Evolutionary conservation across 306 rosid genomes (phyloP), one percentile per base, ranked within the genome.

Genomic region (Albizia julibrissin): DNA sequence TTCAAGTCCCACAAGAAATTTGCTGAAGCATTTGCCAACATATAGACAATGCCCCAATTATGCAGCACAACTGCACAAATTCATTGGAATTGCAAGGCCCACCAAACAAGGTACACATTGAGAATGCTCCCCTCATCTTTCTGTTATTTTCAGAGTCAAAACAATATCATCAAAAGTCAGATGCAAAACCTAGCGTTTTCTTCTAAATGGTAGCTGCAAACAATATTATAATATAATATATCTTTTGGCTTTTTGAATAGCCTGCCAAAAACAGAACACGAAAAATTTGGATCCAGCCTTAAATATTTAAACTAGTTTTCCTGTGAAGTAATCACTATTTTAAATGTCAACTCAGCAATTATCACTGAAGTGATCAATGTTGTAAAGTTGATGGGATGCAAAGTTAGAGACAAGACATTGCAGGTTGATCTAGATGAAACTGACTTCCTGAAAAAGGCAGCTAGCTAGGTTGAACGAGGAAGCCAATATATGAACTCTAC

Each of bases 361-460:
- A 75, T 40, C 54, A 65, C 74, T 86, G 66, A 92, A 66, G 39
- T 70, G n/a, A 68, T 78, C 64, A 77, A 12, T 80, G 29, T 75
- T 87, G 69, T 83, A 78, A 86, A 95, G 97, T 58, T 95, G 94
- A 95, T 92, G 89, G 96, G 96, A 78, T 93, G 97, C 98, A 93
- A 95, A 81, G 98, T 92, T 49, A 90, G 87, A 85, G 97, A 93
- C 94, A 95, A 81, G 89, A 92, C 94, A 74, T 43, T 95, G 80
- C 89, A 91, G 8, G 99, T 95, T 85, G 97, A 95, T 90, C 98
- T 94, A 62, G 98, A 95, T 11, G 97, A 92, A 87, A 92, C 92
- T 29, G 93, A 92, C 75, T 92, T 97, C 87, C 85, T 93, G 84
- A 91, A 86, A 84, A 91, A 89, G 79, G 87, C 92, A 77, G 91